A percentile compares a stretch with the other conserved stretches of the same genome.
phyloP scores from a whole-genome alignment of 495 filamentous ascomycete genomes.

The Penicillium robsamsonii region DNA sequence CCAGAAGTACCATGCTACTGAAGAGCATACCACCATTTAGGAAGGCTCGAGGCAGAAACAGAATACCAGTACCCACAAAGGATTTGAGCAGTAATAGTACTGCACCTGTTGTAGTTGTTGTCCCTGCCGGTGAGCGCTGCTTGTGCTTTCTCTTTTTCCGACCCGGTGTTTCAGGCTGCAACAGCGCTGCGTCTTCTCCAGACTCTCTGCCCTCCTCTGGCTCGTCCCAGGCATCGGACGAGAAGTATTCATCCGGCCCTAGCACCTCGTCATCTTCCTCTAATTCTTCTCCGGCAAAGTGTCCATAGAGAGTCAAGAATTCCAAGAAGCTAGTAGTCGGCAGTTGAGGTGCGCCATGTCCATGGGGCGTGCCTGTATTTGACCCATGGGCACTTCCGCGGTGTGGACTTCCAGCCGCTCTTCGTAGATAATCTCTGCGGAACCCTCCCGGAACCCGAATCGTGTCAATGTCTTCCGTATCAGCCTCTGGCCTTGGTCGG shows the following conservation, averaged over 20 bases:
- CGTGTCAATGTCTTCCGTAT: constrained; percentile 75
- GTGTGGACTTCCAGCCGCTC: constrained; percentile 60
- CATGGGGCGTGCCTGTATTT: constrained; percentile 33
- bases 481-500: constrained; percentile 72
- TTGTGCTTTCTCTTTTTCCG: constrained; percentile 69
- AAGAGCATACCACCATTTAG: constrained; percentile 97
- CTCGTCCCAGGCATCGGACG: constrained; percentile 61
- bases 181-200: constrained; percentile 77
- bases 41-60: constrained; percentile 90
- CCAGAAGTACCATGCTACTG: constrained; percentile 83
- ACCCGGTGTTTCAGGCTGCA: constrained; percentile 62
- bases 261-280: constrained; percentile 93
- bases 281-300: constrained; percentile 94
- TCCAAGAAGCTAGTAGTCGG: constrained; percentile 92
- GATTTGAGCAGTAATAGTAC: constrained; percentile 86
- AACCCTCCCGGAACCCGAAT: constrained; percentile 95
- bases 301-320: constrained; percentile 90
- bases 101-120: constrained; percentile 68
- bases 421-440: constrained; percentile 78
- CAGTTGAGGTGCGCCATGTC: constrained; percentile 55
- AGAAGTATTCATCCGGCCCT: constrained; percentile 80
- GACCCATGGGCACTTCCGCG: constrained; percentile 48
- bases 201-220: constrained; percentile 64
- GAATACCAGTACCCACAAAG: constrained; percentile 95
- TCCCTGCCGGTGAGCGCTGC: constrained; percentile 66